Conservation (phyloP, 225 moss, liverwort and hornwort species). For the Ulota crispa region DNA sequence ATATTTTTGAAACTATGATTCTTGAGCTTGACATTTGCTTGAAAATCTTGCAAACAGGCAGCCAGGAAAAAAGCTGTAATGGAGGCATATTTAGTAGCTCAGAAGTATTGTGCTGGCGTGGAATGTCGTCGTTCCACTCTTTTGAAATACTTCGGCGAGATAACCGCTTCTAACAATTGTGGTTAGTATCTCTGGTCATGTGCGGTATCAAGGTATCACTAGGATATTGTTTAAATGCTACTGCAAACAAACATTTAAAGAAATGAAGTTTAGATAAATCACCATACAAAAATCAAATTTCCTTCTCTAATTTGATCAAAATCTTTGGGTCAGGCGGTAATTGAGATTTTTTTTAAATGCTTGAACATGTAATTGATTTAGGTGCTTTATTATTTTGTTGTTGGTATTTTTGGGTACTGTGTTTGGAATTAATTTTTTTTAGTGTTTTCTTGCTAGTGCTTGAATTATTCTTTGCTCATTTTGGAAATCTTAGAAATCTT, state of each 20-base stretch:
- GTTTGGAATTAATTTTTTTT: too few relatives aligned
- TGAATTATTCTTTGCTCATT: neutral
- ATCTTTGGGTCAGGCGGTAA: too few relatives aligned
- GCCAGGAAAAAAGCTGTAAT: conserved; percentile 62
- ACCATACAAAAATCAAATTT: too few relatives aligned
- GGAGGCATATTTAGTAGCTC: conserved; percentile 74
- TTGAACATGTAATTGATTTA: too few relatives aligned
- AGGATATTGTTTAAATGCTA: too few relatives aligned
- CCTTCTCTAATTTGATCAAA: too few relatives aligned
- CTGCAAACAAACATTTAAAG: too few relatives aligned
- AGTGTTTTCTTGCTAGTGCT: too few relatives aligned
- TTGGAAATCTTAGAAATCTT: neutral
- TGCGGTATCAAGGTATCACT: neutral
- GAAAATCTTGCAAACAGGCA: conserved; percentile 42
- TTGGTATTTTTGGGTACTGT: too few relatives aligned
- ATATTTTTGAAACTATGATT: neutral
- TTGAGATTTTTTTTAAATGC: too few relatives aligned
- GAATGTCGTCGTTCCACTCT: conserved; percentile 73
- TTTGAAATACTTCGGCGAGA: conserved; percentile 84
- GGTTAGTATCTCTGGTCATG: conserved; percentile 41
- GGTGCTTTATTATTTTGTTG: too few relatives aligned
- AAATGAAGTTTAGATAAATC: too few relatives aligned
- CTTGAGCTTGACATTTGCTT: conserved; percentile 13
- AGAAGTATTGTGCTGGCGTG: conserved; percentile 77
- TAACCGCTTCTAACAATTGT: conserved; percentile 44